Evolutionary conservation across 768 basidiomycete genomes (phyloP).

Genomic region (Tephrocybe sp.): DNA sequence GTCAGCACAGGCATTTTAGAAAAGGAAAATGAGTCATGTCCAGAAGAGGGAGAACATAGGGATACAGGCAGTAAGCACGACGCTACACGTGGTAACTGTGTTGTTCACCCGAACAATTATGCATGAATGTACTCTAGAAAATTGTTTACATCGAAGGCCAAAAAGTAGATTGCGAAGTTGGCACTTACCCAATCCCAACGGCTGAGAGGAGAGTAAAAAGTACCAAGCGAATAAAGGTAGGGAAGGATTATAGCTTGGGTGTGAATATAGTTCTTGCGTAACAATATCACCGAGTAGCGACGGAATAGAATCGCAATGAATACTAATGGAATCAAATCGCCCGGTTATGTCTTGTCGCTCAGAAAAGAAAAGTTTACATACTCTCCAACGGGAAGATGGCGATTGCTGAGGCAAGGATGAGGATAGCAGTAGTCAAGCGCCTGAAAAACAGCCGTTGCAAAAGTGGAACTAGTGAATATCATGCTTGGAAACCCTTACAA

Average conservation of each 20-base stretch:
- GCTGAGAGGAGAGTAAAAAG: constrained; percentile 5
- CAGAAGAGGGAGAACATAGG: not conserved
- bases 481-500: not conserved
- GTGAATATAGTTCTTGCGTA: not conserved
- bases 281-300: not conserved
- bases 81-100: constrained; percentile 4
- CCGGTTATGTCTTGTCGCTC: too few relatives aligned
- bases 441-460: not conserved
- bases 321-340: not conserved
- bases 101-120: constrained; percentile 4
- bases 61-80: constrained; percentile 3
- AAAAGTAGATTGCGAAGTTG: not conserved
- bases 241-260: not conserved
- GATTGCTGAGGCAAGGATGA: too few relatives aligned
- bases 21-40: too few relatives aligned
- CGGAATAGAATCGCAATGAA: not conserved
- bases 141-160: too few relatives aligned
- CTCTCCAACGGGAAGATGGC: too few relatives aligned
- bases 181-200: constrained; percentile 5
- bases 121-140: not conserved
- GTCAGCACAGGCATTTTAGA: not conserved
- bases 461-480: too few relatives aligned
- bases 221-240: constrained; percentile 3
- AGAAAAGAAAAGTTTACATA: too few relatives aligned
- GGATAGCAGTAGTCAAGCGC: not conserved